Evolutionary conservation across 1,139 yeast genomes (phyloP).

Genomic region (Zygosaccharomyces sapae): DNA sequence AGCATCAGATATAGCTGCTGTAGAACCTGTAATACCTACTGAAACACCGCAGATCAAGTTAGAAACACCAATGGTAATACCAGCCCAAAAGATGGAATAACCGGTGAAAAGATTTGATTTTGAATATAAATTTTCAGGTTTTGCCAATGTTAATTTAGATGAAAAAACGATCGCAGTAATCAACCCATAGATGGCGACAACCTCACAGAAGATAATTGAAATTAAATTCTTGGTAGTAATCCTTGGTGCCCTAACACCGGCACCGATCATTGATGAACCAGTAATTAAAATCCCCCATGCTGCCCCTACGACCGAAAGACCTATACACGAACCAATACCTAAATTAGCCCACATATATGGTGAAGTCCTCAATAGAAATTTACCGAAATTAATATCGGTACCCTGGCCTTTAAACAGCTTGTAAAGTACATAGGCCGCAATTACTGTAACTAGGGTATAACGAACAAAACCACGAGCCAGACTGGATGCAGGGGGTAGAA

Average conservation of each 20-base stretch:
- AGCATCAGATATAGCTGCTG: conserved; percentile 97
- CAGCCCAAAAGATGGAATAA: conserved; percentile 96
- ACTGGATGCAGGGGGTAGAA: conserved; percentile 16
- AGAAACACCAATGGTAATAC: conserved; percentile 88
- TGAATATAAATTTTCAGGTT: conserved; percentile 56
- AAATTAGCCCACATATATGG: conserved; percentile 97
- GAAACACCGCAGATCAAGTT: conserved; percentile 95
- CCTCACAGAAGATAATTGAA: conserved; percentile 96
- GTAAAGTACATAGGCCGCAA: conserved; percentile 40
- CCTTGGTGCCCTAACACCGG: conserved; percentile 96
- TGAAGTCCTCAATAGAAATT: conserved; percentile 76
- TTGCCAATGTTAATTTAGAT: conserved; percentile 75
- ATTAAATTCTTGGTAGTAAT: conserved; percentile 95
- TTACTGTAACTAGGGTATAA: conserved; percentile 23
- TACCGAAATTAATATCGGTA: conserved; percentile 84
- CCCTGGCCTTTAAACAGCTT: conserved; percentile 91
- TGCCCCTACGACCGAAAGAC: conserved; percentile 93
- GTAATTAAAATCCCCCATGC: conserved; percentile 99
- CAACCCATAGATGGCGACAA: conserved; percentile 95
- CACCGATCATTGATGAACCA: conserved; percentile 92
- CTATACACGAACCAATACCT: conserved; percentile 91
- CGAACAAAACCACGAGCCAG: conserved; percentile 18
- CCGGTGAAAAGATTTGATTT: conserved; percentile 89
- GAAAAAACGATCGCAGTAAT: conserved; percentile 97
- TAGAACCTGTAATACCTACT: conserved; percentile 95